Percentiles rank a stretch among this genome's conserved stretches.
phyloP scores from a whole-genome alignment of 768 basidiomycete species.

The Ramaria sp. region DNA sequence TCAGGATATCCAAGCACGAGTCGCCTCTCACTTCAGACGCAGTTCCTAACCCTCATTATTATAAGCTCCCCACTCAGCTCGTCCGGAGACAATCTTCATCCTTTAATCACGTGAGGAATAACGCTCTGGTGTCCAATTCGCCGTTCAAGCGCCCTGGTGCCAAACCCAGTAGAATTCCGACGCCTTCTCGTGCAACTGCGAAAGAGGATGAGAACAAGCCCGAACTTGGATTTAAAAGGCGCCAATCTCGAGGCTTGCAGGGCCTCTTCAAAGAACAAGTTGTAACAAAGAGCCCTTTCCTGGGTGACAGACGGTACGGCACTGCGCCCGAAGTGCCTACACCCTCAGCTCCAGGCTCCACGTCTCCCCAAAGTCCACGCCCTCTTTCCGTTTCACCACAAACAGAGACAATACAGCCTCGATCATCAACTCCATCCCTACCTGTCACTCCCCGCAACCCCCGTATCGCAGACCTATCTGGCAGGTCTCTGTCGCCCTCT shows the following conservation, averaged over 20 bases:
- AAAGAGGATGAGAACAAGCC: constrained; percentile 42
- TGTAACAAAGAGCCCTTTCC: constrained; percentile 78
- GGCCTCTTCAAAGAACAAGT: constrained; percentile 65
- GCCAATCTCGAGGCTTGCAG: constrained; percentile 66
- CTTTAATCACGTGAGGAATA: constrained; percentile 66
- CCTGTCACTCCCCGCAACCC: constrained; percentile 15
- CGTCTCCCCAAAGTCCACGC: constrained; percentile 16
- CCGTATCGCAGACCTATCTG: constrained; percentile 14
- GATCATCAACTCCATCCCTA: not conserved
- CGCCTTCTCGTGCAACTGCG: constrained; percentile 30
- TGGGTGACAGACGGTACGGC: constrained; percentile 19
- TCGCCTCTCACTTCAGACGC: constrained; percentile 3
- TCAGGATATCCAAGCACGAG: constrained; percentile 6
- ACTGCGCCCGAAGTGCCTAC: constrained; percentile 13
- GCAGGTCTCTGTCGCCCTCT: constrained; percentile 33
- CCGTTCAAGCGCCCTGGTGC: constrained; percentile 47
- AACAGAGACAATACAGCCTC: not conserved
- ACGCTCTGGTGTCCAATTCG: constrained; percentile 76
- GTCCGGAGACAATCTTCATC: constrained; percentile 67
- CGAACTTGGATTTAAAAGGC: constrained; percentile 54
- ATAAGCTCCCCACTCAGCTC: constrained; percentile 30
- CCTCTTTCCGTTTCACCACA: constrained; percentile 15
- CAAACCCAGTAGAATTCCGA: constrained; percentile 37
- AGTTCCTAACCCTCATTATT: constrained; percentile 1
- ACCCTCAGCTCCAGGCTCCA: constrained; percentile 12